Base-by-base conservation (phyloP, 768 basidiomycete genomes). In the Amylocystis lapponica region DNA sequence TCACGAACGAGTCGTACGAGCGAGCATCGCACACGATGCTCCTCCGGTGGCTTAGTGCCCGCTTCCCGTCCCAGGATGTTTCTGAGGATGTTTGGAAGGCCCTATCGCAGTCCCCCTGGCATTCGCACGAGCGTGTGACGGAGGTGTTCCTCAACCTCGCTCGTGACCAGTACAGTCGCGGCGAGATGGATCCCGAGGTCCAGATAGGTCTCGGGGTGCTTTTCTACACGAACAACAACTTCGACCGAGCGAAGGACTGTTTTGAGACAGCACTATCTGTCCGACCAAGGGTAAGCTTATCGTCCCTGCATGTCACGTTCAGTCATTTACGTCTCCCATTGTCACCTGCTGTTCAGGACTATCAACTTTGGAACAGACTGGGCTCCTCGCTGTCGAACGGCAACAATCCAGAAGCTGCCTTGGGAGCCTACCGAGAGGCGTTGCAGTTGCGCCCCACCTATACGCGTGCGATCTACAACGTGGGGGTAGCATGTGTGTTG, bases 391-490 rank as follows among this genome's bases (percentile, higher is more conserved):
- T 99, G 20, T 95, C 93, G 5, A 99, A 99, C 59, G 92, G 90
- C 1, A 89, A 79, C 51, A 86, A 88, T 49, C 92, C 96, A 0
- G 96, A 98, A 62, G 91, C 94, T 61, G 94, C 95, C 3, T 66
- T 92, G 8, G 86, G 85, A 13, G 87, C 85, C 12, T 96, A 99
- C 61, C 75, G 87, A 46, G 82, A 93, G 60, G 96, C 96, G 0
- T 72, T 99, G 20, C 83, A 81, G 55, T 67, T 97, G 36, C 79
- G 92, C 29, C 96, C 96, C 21, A 94, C 92, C 0, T 99, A 96
- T 61, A 98, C 96, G 1, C 82, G 96, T 10, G 96, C 94, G 9
- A 89, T 97, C 19, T 97, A 95, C 60, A 99, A 99, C 56, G 89
- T 99, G 27, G 96, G 94, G 33, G 96, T 99, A 21, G 93, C 94